Base-by-base conservation (phyloP, 73 alveolate species). In the Halteria grandinella region DNA sequence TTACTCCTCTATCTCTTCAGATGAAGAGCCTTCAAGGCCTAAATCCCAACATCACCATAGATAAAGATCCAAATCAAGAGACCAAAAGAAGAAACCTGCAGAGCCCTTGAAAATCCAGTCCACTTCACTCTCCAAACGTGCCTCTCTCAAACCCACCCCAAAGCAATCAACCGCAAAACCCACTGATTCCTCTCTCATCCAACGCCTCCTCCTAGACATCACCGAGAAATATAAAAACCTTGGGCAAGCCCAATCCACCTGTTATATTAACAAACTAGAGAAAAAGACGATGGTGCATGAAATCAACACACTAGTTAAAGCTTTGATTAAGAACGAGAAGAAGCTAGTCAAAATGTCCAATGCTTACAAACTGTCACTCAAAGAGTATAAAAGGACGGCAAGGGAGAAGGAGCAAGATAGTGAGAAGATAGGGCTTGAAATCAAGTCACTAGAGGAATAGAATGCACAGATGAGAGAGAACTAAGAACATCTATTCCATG, bases 271-370 rank as follows among this genome's bases (percentile, higher is more conserved):
- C 40, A 62, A 62, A 41, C 62, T 62, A 2, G 78, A 62, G 60
- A 62, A 62, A 27, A 62, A 62, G 60, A 62, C 78, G 36, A 62
- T 62, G 78, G 60, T 62, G 2, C 60, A 62, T 39, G 78, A 62
- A 23, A 62, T 62, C 4, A 62, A 62, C 27, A 52, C 40, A 3
- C 27, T 62, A 17, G 78, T 52, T 18, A 62, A 62, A 23, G 78
- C 78, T 3, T 32, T 62, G 47, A 36, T 62, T 5, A 36, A 62
- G 24, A 62, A 41, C 41, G 78, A 62, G 28, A 62, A 62, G 60
- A 62, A 62, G 27, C 27, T 8, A 24, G 60, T 62, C 7, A 62
- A 62, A 24, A 23, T 62, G n/a, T 14, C 36, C 29, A 60, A 62
- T 15, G 25, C 37, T 15, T 36, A 36, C 8, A 39, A 62, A 43